Conservation (phyloP, 1,284 basidiomycete genomes). For the Fomitopsis betulina region DNA sequence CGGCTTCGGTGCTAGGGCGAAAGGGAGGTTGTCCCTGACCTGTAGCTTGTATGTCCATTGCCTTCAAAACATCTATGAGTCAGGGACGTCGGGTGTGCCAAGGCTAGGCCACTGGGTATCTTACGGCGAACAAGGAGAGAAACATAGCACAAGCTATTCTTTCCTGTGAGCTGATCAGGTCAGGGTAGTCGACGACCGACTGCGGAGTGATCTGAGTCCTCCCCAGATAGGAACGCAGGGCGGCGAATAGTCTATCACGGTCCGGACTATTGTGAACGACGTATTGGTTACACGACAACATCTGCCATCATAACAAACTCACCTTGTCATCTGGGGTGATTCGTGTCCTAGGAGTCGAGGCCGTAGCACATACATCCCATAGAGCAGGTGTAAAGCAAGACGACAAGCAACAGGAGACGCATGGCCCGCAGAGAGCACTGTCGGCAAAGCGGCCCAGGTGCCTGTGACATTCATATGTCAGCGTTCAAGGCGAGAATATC, state of each 20-base stretch:
- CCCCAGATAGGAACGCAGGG: background rate
- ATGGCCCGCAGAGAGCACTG: conserved; percentile 39
- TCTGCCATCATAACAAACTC: background rate
- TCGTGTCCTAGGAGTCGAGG: conserved; percentile 26
- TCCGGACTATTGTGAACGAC: background rate
- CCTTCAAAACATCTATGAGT: conserved; percentile 11
- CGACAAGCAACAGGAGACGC: conserved; percentile 58
- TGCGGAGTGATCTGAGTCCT: background rate
- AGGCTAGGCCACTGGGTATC: conserved; percentile 12
- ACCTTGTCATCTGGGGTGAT: background rate
- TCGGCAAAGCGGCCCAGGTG: conserved; percentile 42
- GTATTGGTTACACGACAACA: background rate
- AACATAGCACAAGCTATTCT: conserved; percentile 46
- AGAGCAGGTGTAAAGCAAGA: conserved; percentile 47
- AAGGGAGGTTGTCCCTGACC: conserved; percentile 17
- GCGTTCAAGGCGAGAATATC: background rate
- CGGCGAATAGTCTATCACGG: background rate
- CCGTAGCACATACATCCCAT: conserved; percentile 50
- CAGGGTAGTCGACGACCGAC: background rate
- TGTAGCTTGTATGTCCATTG: conserved; percentile 10
- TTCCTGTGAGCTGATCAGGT: conserved; percentile 23
- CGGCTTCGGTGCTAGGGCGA: conserved; percentile 43
- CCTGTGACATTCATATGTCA: conserved; percentile 30
- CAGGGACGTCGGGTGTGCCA: background rate
- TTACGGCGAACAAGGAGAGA: conserved; percentile 50